Evolutionary conservation across 306 rosid species (phyloP).

Genomic region (Vigna mungo): DNA sequence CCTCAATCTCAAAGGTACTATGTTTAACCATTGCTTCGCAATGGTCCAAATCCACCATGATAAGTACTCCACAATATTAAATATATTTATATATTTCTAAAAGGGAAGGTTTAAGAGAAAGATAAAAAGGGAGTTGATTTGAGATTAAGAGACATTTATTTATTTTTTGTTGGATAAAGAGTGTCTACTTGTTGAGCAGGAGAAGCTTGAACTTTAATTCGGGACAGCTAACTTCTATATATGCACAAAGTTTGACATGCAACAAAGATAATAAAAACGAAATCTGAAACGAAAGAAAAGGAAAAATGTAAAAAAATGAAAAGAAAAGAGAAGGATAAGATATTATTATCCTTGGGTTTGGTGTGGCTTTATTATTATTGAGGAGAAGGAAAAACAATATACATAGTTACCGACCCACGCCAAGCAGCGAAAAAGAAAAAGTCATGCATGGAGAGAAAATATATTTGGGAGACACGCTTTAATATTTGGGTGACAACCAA

Average conservation of each 20-base stretch:
- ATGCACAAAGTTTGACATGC: not conserved
- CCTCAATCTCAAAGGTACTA: constrained; percentile 1
- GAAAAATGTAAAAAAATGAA: not conserved
- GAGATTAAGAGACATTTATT: not conserved
- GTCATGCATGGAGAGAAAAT: constrained; percentile 5
- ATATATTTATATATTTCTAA: not conserved
- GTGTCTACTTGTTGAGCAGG: not conserved
- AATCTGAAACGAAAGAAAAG: constrained; percentile 11
- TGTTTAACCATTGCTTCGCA: not conserved
- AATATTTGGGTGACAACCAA: constrained; percentile 24
- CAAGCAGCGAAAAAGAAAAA: constrained; percentile 6
- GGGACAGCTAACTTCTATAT: constrained; percentile 18
- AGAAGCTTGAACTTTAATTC: constrained; percentile 6
- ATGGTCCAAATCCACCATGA: constrained; percentile 9
- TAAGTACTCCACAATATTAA: not conserved
- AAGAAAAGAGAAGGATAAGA: not conserved
- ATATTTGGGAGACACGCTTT: constrained; percentile 23
- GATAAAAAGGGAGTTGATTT: not conserved
- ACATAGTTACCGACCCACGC: constrained; percentile 29
- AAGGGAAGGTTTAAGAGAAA: constrained; percentile 11
- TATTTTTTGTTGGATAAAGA: not conserved
- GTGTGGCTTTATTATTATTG: not conserved
- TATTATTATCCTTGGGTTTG: not conserved
- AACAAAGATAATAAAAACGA: not conserved
- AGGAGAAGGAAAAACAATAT: not conserved